Evolutionary conservation across 23 red algal genomes (phyloP), one percentile per base, ranked within the genome.

Genomic region (Gracilaria gracilis): DNA sequence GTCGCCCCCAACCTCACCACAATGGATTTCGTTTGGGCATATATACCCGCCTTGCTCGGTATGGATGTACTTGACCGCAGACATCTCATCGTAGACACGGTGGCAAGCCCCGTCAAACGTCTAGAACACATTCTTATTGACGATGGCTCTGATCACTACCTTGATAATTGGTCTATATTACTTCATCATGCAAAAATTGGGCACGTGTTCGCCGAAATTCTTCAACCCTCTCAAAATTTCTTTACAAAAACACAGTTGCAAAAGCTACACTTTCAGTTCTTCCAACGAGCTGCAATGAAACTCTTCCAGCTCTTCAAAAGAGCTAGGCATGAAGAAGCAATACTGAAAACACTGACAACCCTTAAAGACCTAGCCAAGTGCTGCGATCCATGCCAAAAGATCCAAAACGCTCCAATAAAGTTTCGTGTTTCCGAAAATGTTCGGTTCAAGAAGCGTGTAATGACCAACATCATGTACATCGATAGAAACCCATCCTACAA

Each of bases 391-490:
- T 91, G 76, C 33, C 88, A 82, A 59, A 54, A 58, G 35, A 83
- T 91, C 54, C 76, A 83, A 25, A 73, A 73, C 51, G 88, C 62
- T 4, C 77, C 76, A 21, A 77, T 11, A 32, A 57, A 77, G 16
- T 91, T 82, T 35, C 57, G 44, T 15, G 75, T 91, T 7, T 91
- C 88, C 27, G 73, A 81, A 46, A 67, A 73, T 61, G 61, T 53
- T 13, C 57, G 44, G 0, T 93, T 69, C 28, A 79, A 90, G 4
- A 73, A 90, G 39, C 42, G 59, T 2, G 50, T 81, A 13, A 6
- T 90, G 9, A 79, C 80, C 42, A 73, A 90, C 38, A 66, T 90
- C 27, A 90, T 79, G 86, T 90, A 90, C 32, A 64, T 90, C 29
- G 32, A 80, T 47, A 31, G 49, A 62, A 48, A 50, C 57, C 86